Conservation (phyloP, 129 eudicot genomes). For the Flaveria brownii region DNA sequence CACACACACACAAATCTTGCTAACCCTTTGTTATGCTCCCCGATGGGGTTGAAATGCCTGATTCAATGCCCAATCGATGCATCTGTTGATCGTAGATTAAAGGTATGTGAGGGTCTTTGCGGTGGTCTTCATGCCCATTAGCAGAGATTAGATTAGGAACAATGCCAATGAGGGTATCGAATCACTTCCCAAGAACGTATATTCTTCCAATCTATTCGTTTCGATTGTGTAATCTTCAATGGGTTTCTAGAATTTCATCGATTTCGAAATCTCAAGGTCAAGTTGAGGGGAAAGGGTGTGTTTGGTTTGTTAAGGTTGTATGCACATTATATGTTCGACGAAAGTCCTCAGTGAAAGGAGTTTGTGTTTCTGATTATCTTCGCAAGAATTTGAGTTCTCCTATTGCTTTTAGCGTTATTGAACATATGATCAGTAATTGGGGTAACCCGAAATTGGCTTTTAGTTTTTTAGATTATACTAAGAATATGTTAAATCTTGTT, state of each 20-base stretch:
- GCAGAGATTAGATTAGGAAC: conserved; percentile 35
- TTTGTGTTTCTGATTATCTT: conserved; percentile 49
- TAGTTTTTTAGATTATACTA: conserved; percentile 56
- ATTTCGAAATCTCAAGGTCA: conserved; percentile 44
- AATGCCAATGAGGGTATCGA: conserved; percentile 54
- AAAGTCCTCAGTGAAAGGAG: conserved; percentile 40
- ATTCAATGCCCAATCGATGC: background rate
- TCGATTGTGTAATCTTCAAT: conserved; percentile 36
- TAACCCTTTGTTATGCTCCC: conserved; percentile 17
- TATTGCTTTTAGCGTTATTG: conserved; percentile 53
- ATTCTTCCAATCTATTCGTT: conserved; percentile 19
- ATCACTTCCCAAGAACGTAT: conserved; percentile 24
- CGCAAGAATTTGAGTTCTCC: conserved; percentile 45
- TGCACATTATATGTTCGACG: conserved; percentile 61
- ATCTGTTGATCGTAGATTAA: conserved; percentile 7
- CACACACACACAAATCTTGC: background rate
- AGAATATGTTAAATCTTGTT: conserved; percentile 53
- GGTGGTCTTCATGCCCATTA: conserved; percentile 18
- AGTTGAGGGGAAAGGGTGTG: conserved; percentile 24
- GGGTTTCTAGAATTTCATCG: conserved; percentile 41
- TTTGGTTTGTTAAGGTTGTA: conserved; percentile 79
- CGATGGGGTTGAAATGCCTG: conserved; percentile 21
- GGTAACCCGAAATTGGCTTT: conserved; percentile 60
- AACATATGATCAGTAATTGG: conserved; percentile 36
- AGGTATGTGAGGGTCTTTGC: conserved; percentile 19